These are phyloP conservation scores for Yamadazyma diddensiae DNA, from an alignment of 1,139 yeast genomes.

Conservation along the genomic window DNA sequence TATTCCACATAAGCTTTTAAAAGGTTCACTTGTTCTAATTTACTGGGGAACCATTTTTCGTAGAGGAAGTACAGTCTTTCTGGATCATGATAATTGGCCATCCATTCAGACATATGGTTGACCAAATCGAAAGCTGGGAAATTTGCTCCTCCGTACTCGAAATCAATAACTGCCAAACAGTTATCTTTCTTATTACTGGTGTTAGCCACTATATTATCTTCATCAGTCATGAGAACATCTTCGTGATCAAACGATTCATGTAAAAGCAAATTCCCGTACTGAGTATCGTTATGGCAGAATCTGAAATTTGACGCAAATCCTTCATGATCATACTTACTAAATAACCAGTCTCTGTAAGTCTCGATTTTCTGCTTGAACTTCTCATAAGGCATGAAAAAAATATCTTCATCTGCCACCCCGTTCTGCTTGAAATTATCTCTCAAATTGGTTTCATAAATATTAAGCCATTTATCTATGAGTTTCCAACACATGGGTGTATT, in stretches of 20 bases:
- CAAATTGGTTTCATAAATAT: slow-evolving; percentile 45
- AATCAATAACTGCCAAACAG: slow-evolving; percentile 87
- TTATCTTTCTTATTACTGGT: slow-evolving; percentile 52
- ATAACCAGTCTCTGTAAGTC: slow-evolving; percentile 63
- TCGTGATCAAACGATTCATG: slow-evolving; percentile 33
- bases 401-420: slow-evolving; percentile 31
- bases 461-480: slow-evolving; percentile 70
- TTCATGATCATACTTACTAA: slow-evolving; percentile 45
- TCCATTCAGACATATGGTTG: slow-evolving; percentile 93
- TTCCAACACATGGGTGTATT: slow-evolving; percentile 63
- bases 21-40: slow-evolving; percentile 66
- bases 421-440: slow-evolving; percentile 25
- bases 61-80: slow-evolving; percentile 56
- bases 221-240: slow-evolving; percentile 31
- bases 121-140: slow-evolving; percentile 87
- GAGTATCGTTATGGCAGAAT: slow-evolving; percentile 94
- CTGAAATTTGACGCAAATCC: slow-evolving; percentile 50
- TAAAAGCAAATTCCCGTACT: slow-evolving; percentile 83
- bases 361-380: slow-evolving; percentile 46
- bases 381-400: slow-evolving; percentile 49
- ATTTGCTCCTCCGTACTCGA: slow-evolving; percentile 95
- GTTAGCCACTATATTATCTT: slow-evolving; percentile 15
- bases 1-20: slow-evolving; percentile 70
- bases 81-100: slow-evolving; percentile 84
- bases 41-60: slow-evolving; percentile 59